Conservation (phyloP, 148 eudicot genomes). For the Rhododendron henanense region DNA sequence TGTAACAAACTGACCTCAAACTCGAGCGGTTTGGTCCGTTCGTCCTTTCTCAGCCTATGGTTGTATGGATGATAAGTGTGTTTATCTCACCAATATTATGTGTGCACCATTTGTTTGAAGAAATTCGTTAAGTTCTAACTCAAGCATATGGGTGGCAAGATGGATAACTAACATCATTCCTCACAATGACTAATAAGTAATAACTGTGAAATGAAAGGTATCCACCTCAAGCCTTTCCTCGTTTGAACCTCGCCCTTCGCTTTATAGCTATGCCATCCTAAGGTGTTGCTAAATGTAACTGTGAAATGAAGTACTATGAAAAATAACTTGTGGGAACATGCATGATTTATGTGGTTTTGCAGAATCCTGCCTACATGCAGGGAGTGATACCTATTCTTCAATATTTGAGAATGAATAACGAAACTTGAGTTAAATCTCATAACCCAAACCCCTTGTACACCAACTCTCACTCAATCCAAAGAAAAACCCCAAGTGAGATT, state of each 20-base stretch:
- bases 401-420: background rate
- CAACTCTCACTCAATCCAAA: background rate
- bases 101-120: background rate
- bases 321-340: background rate
- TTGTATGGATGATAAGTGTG: background rate
- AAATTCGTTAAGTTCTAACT: background rate
- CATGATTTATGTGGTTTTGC: background rate
- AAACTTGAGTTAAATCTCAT: background rate
- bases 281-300: background rate
- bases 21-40: background rate
- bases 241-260: no score
- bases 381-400: background rate
- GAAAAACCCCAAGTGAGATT: background rate
- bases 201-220: background rate
- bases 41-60: background rate
- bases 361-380: background rate
- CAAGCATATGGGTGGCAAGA: background rate
- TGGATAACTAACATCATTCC: background rate
- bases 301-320: background rate
- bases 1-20: background rate
- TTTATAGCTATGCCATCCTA: no score
- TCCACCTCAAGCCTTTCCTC: no score
- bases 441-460: background rate
- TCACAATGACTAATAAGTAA: background rate
- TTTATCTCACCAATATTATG: background rate